Percentiles rank a stretch among this genome's conserved stretches.
phyloP scores from a whole-genome alignment of 129 eudicot genomes.

The Solidago caesia region DNA sequence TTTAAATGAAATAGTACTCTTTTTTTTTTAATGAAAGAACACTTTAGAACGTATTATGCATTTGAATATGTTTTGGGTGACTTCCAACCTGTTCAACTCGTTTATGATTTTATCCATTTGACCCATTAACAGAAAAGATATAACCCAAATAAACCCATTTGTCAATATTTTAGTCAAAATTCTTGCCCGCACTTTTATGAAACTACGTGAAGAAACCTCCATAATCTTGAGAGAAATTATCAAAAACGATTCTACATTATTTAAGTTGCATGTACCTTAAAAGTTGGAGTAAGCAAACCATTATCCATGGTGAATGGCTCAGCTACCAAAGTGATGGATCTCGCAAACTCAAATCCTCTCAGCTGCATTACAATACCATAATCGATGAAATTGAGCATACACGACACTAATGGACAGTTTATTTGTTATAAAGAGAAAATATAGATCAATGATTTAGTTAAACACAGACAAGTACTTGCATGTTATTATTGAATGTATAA shows the following conservation, averaged over 20 bases:
- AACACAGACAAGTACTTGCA: not conserved
- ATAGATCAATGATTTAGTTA: not conserved
- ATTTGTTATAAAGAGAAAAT: conserved; percentile 9
- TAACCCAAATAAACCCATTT: no score
- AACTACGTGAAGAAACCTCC: conserved; percentile 1
- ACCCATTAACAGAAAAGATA: no score
- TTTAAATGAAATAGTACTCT: no score
- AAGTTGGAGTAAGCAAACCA: conserved; percentile 83
- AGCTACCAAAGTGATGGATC: conserved; percentile 59
- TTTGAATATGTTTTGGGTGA: no score
- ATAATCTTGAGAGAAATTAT: not conserved
- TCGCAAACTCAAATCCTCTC: conserved; percentile 80
- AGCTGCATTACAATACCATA: conserved; percentile 42
- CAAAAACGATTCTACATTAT: not conserved
- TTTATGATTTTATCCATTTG: no score
- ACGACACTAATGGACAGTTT: not conserved
- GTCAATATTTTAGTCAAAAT: no score
- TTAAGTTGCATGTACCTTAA: conserved; percentile 44
- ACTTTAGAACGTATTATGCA: no score
- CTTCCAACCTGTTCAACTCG: no score
- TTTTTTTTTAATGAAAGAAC: no score
- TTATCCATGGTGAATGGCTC: conserved; percentile 89
- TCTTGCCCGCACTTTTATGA: not conserved
- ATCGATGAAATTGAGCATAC: not conserved
- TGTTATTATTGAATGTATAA: no score